Evolutionary conservation across 768 basidiomycete species (phyloP).

Genomic region (Pisolithus marmoratus): DNA sequence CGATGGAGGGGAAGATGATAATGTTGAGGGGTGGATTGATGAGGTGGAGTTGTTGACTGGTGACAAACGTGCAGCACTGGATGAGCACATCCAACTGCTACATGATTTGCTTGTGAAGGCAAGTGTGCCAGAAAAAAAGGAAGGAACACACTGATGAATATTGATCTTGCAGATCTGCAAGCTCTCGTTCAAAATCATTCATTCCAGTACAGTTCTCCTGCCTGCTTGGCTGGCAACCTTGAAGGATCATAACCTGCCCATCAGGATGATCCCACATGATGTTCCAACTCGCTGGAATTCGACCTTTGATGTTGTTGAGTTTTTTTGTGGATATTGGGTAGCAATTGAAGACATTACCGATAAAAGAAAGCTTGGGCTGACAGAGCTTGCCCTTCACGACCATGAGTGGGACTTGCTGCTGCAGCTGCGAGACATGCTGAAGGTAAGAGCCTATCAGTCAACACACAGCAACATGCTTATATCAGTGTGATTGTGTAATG

Average conservation of each 20-base stretch:
- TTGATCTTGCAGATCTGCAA: conserved; percentile 16
- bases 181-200: conserved; percentile 15
- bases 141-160: neutral
- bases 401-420: conserved; percentile 10
- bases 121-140: neutral
- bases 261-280: conserved; percentile 15
- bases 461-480: too few species aligned
- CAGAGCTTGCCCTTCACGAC: neutral
- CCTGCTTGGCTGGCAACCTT: conserved; percentile 14
- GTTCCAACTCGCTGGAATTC: conserved; percentile 23
- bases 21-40: conserved; percentile 14
- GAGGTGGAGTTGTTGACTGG: conserved; percentile 10
- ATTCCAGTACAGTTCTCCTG: conserved; percentile 12
- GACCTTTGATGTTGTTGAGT: neutral
- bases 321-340: neutral
- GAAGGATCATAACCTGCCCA: neutral
- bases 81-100: neutral
- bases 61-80: conserved; percentile 12
- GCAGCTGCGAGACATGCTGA: conserved; percentile 14
- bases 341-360: neutral
- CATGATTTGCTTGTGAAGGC: conserved; percentile 6
- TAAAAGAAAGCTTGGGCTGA: conserved; percentile 10
- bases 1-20: neutral
- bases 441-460: conserved; percentile 17
- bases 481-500: neutral